Evolutionary conservation across 208 protist species (phyloP).

Genomic region (Strigomonas culicis): DNA sequence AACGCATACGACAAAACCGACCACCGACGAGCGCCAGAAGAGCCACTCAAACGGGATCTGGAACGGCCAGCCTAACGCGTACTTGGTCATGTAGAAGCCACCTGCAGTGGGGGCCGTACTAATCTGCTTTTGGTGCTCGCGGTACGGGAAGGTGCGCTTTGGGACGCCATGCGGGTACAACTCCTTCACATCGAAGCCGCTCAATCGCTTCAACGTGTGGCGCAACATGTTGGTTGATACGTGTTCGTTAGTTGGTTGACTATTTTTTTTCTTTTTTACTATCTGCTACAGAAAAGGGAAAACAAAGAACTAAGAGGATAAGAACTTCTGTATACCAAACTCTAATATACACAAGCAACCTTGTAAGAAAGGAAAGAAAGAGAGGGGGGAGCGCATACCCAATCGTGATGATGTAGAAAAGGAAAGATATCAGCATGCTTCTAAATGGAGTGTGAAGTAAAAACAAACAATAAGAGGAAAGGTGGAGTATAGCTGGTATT

Average conservation of each 20-base stretch:
- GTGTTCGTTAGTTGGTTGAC: neutral
- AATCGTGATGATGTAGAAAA: neutral
- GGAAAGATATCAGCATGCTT: neutral
- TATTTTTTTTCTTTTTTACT: neutral
- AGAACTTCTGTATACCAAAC: neutral
- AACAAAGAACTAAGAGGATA: slow-evolving; percentile 2
- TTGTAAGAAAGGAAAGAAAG: neutral
- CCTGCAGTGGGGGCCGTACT: slow-evolving; percentile 73
- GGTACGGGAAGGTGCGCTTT: slow-evolving; percentile 85
- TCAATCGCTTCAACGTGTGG: slow-evolving; percentile 34
- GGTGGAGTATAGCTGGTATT: too few relatives aligned
- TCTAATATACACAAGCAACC: neutral
- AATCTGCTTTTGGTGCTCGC: slow-evolving; percentile 86
- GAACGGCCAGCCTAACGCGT: slow-evolving; percentile 84
- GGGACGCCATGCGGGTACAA: slow-evolving; percentile 85
- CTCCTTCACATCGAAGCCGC: slow-evolving; percentile 73
- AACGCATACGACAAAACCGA: slow-evolving; percentile 62
- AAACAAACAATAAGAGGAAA: too few relatives aligned
- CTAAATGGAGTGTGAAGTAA: neutral
- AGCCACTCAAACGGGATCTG: slow-evolving; percentile 90
- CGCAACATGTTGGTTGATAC: slow-evolving; percentile 76
- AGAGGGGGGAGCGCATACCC: neutral
- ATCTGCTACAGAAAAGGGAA: slow-evolving; percentile 10
- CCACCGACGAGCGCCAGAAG: slow-evolving; percentile 78
- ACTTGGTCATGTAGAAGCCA: slow-evolving; percentile 81